phyloP scores from a whole-genome alignment of 176 grass and related monocot genomes.

The Ananas comosus region DNA sequence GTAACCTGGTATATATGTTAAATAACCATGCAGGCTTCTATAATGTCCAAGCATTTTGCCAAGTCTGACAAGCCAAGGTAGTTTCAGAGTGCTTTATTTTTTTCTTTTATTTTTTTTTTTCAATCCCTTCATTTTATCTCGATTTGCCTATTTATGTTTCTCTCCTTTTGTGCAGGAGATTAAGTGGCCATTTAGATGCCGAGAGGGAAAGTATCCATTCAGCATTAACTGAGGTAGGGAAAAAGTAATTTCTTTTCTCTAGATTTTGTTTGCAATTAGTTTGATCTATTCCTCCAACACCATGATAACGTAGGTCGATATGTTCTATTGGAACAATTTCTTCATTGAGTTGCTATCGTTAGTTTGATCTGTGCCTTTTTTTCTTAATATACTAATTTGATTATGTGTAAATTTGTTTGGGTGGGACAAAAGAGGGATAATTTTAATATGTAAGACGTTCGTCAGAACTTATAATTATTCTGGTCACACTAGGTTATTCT shows the following conservation, averaged over 20 bases:
- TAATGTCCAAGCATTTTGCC: constrained; percentile 91
- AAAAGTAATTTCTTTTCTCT: not conserved
- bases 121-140: not conserved
- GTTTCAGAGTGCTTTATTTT: constrained; percentile 15
- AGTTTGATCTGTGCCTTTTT: too few relatives aligned
- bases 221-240: constrained; percentile 9
- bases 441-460: too few relatives aligned
- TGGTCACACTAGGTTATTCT: too few relatives aligned
- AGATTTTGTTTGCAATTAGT: not conserved
- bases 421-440: too few relatives aligned
- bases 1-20: too few relatives aligned
- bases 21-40: constrained; percentile 56
- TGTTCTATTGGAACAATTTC: too few relatives aligned
- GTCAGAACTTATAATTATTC: too few relatives aligned
- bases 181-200: constrained; percentile 31
- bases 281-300: not conserved
- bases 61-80: constrained; percentile 92
- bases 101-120: not conserved
- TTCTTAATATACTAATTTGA: too few relatives aligned
- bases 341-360: too few relatives aligned
- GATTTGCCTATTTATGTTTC: constrained; percentile 2
- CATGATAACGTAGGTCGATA: too few relatives aligned
- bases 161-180: constrained; percentile 20
- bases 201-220: constrained; percentile 26
- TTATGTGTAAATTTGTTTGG: too few relatives aligned